These are phyloP conservation scores for Dendrocalamus sinicus DNA, from an alignment of 176 grass and related monocot species.

Conservation along the genomic window DNA sequence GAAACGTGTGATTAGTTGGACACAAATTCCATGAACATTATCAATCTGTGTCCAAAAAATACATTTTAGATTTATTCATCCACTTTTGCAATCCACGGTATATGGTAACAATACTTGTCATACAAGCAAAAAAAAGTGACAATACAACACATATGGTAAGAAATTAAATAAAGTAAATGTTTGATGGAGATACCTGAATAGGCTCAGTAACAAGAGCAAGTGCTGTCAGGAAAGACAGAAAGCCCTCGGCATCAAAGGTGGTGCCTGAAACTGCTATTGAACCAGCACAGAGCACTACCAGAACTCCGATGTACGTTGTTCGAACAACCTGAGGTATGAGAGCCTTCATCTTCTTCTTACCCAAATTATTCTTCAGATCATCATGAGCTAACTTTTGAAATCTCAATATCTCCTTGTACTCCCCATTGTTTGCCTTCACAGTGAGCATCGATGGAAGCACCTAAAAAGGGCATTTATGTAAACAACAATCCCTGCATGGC, in stretches of 20 bases:
- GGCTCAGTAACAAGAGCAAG: constrained; percentile 74
- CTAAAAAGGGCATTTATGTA: constrained; percentile 41
- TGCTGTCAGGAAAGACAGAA: constrained; percentile 72
- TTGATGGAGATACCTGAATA: constrained; percentile 59
- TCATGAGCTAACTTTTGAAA: constrained; percentile 65
- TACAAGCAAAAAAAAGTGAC: background rate
- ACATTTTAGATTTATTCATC: background rate
- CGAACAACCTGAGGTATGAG: constrained; percentile 72
- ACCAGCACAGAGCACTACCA: constrained; percentile 63
- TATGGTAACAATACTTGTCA: background rate
- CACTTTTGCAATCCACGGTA: background rate
- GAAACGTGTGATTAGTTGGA: background rate
- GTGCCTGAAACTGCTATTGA: constrained; percentile 57
- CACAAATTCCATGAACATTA: background rate
- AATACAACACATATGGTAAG: constrained; percentile 5
- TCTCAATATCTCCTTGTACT: constrained; percentile 64
- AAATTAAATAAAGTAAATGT: constrained; percentile 8
- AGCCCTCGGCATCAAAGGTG: constrained; percentile 54
- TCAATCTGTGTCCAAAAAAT: background rate
- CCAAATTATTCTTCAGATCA: constrained; percentile 54
- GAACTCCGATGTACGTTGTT: constrained; percentile 60
- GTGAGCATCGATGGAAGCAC: constrained; percentile 74
- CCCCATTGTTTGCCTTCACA: constrained; percentile 77
- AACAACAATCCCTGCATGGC: background rate
- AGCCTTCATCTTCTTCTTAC: constrained; percentile 84